Percentiles rank a stretch among this genome's conserved stretches.
These are phyloP conservation scores for Graphilbum fragrans DNA, from an alignment of 2,329 filamentous ascomycete genomes.

Conservation along the genomic window DNA sequence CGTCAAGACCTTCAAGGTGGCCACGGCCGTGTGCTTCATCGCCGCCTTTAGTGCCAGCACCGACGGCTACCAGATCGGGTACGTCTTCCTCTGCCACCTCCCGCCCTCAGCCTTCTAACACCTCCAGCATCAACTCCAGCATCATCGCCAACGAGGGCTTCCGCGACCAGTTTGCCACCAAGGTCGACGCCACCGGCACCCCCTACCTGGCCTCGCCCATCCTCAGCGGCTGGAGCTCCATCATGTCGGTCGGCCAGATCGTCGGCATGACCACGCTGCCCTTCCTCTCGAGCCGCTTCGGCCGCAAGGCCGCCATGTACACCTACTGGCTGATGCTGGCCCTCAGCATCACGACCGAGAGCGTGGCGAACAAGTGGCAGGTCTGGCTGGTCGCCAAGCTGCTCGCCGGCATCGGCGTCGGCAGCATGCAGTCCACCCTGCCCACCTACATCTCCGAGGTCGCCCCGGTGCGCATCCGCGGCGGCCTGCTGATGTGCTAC, in stretches of 20 bases:
- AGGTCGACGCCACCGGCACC: conserved; percentile 14
- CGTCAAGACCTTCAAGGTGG: conserved; percentile 15
- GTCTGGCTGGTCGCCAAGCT: conserved; percentile 26
- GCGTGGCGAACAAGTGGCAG: conserved; percentile 22
- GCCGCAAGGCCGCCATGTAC: conserved; percentile 20
- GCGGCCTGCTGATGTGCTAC: conserved; percentile 26
- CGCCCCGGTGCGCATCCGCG: conserved; percentile 26
- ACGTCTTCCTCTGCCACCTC: conserved; percentile 6
- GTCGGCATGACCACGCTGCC: conserved; percentile 21
- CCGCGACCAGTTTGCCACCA: conserved; percentile 19
- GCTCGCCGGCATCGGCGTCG: conserved; percentile 25
- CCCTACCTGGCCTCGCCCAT: conserved; percentile 21
- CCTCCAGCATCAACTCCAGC: conserved; percentile 19
- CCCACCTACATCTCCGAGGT: conserved; percentile 28
- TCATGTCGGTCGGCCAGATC: conserved; percentile 26
- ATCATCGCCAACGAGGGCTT: conserved; percentile 26
- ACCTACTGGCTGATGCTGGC: conserved; percentile 19
- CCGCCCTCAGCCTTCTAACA: background rate
- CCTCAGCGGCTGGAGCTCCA: conserved; percentile 24
- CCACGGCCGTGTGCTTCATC: conserved; percentile 14
- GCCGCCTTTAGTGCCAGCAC: conserved; percentile 16
- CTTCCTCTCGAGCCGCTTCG: conserved; percentile 16
- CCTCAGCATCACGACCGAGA: conserved; percentile 24
- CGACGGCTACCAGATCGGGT: conserved; percentile 18
- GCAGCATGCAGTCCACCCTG: conserved; percentile 27